Percentiles rank a stretch among this genome's conserved stretches.
Conservation (phyloP, 306 rosid species). For the Quercus engelmannii region DNA sequence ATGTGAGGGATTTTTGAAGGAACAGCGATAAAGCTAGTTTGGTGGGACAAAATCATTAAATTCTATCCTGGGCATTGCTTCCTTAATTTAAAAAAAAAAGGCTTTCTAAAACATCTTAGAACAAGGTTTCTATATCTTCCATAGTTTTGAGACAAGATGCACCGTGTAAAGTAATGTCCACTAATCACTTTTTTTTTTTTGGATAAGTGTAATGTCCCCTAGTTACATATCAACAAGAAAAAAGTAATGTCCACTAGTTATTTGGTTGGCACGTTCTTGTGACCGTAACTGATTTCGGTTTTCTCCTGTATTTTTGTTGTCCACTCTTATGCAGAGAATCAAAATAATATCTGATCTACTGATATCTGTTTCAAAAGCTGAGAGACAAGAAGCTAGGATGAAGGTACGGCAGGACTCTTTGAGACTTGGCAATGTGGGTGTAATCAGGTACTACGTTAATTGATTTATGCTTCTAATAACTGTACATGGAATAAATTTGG, state of each 20-base stretch:
- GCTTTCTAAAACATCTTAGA: too few species aligned
- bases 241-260: neutral
- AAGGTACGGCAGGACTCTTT: constrained; percentile 96
- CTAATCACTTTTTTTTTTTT: too few species aligned
- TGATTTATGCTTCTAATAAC: constrained; percentile 3
- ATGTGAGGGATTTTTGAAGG: neutral
- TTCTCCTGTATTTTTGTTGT: constrained; percentile 16
- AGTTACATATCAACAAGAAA: too few species aligned
- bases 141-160: neutral
- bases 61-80: neutral
- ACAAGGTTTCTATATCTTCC: neutral
- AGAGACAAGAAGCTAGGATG: constrained; percentile 97
- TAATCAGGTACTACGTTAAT: constrained; percentile 61
- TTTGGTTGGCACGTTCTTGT: constrained; percentile 2
- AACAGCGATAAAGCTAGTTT: neutral
- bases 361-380: constrained; percentile 94
- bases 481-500: neutral
- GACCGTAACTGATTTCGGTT: constrained; percentile 4
- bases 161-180: neutral
- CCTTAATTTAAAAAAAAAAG: neutral
- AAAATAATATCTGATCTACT: constrained; percentile 88
- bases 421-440: constrained; percentile 98
- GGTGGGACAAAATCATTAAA: neutral
- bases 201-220: too few species aligned
- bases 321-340: constrained; percentile 67